These are phyloP conservation scores for Mercurialis annua DNA, from an alignment of 345 rosid genomes.

Conservation along the genomic window DNA sequence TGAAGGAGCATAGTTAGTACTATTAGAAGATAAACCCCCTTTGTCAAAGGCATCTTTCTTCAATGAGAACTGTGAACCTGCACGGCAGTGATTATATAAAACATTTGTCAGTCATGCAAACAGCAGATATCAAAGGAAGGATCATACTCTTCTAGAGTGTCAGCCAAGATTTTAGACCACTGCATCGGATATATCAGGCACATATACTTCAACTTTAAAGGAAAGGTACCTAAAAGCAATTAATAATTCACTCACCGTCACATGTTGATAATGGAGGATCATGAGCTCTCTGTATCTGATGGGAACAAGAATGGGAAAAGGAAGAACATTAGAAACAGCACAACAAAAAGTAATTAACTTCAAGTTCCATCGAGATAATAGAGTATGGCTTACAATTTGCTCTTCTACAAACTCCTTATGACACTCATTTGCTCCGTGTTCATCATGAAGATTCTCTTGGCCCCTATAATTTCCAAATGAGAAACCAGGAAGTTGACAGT, in stretches of 20 bases:
- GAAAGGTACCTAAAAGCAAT: not conserved
- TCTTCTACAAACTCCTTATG: conserved; percentile 30
- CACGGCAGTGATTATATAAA: conserved; percentile 7
- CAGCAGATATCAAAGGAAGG: not conserved
- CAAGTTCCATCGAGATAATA: not conserved
- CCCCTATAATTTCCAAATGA: conserved; percentile 31
- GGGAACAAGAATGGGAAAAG: conserved; percentile 6
- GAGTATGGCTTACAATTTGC: conserved; percentile 36
- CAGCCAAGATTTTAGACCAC: not conserved
- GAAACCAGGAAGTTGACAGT: not conserved
- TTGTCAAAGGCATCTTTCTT: conserved; percentile 40
- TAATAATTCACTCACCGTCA: conserved; percentile 34
- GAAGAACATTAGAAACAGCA: conserved; percentile 13
- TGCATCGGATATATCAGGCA: no score
- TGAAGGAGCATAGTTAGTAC: conserved; percentile 27
- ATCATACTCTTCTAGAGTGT: not conserved
- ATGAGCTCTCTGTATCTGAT: conserved; percentile 34
- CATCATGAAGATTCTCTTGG: conserved; percentile 35
- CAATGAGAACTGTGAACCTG: conserved; percentile 38
- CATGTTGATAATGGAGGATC: conserved; percentile 31
- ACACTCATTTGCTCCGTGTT: conserved; percentile 29
- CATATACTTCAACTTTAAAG: not conserved
- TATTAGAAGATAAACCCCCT: conserved; percentile 36
- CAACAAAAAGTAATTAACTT: not conserved
- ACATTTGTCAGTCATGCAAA: not conserved